phyloP scores from a whole-genome alignment of 257 asterid species.

The Solanum appendiculatum region DNA sequence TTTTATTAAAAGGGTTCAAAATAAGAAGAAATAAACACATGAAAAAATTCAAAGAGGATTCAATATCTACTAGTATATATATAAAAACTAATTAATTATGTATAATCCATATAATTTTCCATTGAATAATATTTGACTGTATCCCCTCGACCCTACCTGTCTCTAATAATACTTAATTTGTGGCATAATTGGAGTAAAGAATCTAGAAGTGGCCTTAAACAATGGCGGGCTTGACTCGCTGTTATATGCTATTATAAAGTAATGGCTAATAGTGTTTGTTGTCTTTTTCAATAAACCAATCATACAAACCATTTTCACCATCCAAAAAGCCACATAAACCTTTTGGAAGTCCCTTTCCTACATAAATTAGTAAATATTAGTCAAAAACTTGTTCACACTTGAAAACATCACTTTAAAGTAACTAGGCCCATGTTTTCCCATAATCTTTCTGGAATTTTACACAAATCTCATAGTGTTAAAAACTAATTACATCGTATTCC shows the following conservation, averaged over 20 bases:
- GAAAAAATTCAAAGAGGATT: too few species aligned
- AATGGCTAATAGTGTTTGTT: neutral
- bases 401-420: neutral
- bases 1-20: too few species aligned
- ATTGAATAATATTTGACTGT: accelerated
- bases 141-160: too few species aligned
- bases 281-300: neutral
- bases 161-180: neutral
- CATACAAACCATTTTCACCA: neutral
- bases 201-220: neutral
- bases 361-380: too few species aligned
- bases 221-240: neutral
- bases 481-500: too few species aligned
- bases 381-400: too few species aligned
- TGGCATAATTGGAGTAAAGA: neutral
- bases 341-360: neutral
- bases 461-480: too few species aligned
- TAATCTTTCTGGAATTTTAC: too few species aligned
- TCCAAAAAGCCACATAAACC: neutral
- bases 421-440: neutral
- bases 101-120: too few species aligned
- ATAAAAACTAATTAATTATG: too few species aligned
- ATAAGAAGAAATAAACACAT: too few species aligned
- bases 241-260: neutral
- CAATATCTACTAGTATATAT: too few species aligned